Evolutionary conservation across 2,329 filamentous ascomycete genomes (phyloP).

Genomic region (Chalara sp.): DNA sequence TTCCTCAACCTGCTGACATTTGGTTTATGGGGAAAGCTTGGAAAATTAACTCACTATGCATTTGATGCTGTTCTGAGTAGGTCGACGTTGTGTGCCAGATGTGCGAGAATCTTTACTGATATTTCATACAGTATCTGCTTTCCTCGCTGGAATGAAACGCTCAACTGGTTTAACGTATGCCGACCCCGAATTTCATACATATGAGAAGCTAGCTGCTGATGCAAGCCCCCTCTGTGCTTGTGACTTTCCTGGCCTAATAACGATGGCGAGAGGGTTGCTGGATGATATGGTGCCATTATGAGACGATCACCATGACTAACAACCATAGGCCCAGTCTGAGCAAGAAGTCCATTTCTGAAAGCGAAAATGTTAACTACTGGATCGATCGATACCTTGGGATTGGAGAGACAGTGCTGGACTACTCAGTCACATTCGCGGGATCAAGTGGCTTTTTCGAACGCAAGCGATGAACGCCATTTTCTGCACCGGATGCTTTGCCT

Average conservation of each 20-base stretch:
- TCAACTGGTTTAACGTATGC: conserved; percentile 97
- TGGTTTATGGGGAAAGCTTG: conserved; percentile 72
- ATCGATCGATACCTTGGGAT: conserved; percentile 89
- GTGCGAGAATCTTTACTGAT: conserved; percentile 12
- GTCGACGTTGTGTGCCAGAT: conserved; percentile 28
- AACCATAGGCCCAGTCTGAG: conserved; percentile 69
- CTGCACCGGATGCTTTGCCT: background rate
- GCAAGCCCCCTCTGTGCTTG: too few species aligned
- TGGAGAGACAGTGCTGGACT: conserved; percentile 97
- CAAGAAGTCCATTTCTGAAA: conserved; percentile 77
- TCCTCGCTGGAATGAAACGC: conserved; percentile 94
- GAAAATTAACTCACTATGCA: conserved; percentile 87
- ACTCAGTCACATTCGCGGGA: conserved; percentile 86
- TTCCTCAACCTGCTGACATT: conserved; percentile 63
- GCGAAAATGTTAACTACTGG: conserved; percentile 79
- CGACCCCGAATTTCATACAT: background rate
- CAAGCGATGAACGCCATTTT: conserved; percentile 51
- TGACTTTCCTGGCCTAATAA: too few species aligned
- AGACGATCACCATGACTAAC: background rate
- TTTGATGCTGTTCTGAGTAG: conserved; percentile 90
- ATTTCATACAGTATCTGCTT: conserved; percentile 70
- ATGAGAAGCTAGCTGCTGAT: too few species aligned
- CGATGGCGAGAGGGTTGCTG: too few species aligned
- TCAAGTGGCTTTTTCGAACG: conserved; percentile 88
- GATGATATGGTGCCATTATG: too few species aligned